Conservation (phyloP, 306 rosid genomes). For the Vigna hirtella region DNA sequence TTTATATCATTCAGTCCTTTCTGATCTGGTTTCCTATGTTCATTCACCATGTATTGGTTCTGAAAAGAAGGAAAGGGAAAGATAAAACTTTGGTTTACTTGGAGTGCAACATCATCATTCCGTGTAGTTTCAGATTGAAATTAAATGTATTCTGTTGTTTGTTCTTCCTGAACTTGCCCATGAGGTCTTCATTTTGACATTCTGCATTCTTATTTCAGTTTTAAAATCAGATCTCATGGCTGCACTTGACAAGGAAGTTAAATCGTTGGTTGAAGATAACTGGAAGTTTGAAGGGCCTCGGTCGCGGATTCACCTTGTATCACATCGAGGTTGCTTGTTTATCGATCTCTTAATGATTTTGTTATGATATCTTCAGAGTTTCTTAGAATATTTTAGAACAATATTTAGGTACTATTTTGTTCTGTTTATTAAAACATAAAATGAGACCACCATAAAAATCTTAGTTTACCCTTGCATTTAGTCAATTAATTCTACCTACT, state of each 20-base stretch:
- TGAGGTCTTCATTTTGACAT: not conserved
- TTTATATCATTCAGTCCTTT: not conserved
- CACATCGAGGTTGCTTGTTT: conserved; percentile 67
- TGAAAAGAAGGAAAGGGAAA: not conserved
- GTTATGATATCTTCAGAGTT: conserved; percentile 11
- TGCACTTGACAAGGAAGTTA: conserved; percentile 84
- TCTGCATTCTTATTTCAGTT: conserved; percentile 50
- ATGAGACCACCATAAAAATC: conserved; percentile 12
- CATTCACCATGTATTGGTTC: not conserved
- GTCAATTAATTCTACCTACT: conserved; percentile 20
- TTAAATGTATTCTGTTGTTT: conserved; percentile 24
- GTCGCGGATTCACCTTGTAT: conserved; percentile 76
- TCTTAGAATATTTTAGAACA: not conserved
- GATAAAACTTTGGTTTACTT: conserved; percentile 36
- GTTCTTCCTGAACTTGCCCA: not conserved
- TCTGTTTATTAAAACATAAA: not conserved
- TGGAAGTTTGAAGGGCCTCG: conserved; percentile 99
- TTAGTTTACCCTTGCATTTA: conserved; percentile 23
- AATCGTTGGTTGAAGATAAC: conserved; percentile 84
- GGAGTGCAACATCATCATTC: not conserved
- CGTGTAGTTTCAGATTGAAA: conserved; percentile 13
- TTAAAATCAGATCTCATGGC: conserved; percentile 80
- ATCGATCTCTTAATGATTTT: conserved; percentile 26
- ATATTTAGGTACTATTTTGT: conserved; percentile 21
- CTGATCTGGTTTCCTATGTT: not conserved